Evolutionary conservation across 768 basidiomycete genomes (phyloP), one percentile per base, ranked within the genome.

Genomic region (Chiua virens): DNA sequence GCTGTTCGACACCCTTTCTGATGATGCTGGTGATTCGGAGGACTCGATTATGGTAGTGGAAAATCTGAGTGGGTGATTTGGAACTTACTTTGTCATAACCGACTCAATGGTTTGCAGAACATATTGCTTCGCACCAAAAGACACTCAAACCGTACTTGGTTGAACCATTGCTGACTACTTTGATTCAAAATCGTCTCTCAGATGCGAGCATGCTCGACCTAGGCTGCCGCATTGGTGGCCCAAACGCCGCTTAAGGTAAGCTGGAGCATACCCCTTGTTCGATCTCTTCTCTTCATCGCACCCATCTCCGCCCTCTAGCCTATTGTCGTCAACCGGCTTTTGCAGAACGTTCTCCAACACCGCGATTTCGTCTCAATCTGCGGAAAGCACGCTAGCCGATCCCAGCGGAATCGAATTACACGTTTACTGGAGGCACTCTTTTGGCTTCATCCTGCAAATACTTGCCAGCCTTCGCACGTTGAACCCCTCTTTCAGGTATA

Each of bases 391-490:
- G 54, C 54, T 1, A 50, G 42, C 15, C 49, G 62, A 5, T 55
- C 64, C 5, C 60, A 68, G 27, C 76, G 83, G 20, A 73, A 79
- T 21, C 69, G 74, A 3, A 63, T 89, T 25, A 73, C 86, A 34
- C 58, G 69, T n/a, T 67, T 90, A 1, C 69, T 95, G 4, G 75
- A 82, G 40, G 68, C 71, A 4, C 74, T 96, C 2, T 97, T 95
- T 73, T 67, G 79, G 49, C 76, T 86, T 14, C 85, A 94, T 61
- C 90, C 93, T 0, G 69, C 75, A 13, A 92, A 92, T 59, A 87
- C 92, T 3, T 95, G 90, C 61, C 95, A 96, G 64, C 78, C 85
- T 10, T 86, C 81, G 4, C 91, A 95, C 56, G 71, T 95, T 39
- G 85, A 89, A 41, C 91, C 90, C 1, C 74, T 98, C 32, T 68